Base-by-base conservation (phyloP, 306 rosid species). In the Dalbergia cultrata region DNA sequence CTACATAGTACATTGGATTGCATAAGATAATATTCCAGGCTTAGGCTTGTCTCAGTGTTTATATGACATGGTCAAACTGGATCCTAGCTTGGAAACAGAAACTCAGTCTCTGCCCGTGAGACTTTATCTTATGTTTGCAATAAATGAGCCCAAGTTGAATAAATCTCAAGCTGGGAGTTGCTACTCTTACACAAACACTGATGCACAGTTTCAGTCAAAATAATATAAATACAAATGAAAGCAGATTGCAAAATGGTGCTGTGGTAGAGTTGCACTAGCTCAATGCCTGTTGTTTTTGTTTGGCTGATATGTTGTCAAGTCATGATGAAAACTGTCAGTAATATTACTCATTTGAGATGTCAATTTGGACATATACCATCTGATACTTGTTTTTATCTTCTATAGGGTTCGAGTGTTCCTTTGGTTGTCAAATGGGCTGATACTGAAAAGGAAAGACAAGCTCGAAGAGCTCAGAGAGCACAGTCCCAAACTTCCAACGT, bases 361-460 rank as follows among this genome's bases (percentile, higher is more conserved):
- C 37, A 45, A 50, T 83, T 69, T 72, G 26, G 21, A 50, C 22
- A 72, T 76, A 18, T 13, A 39, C 67, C 5, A 83, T 52, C 77
- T 87, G 76, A 87, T 80, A 68, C 31, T 61, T 71, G 31, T 79
- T 77, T 77, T 85, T 67, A 59, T 77, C 26, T 50, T 57, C 79
- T 66, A 61, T 73, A 96, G 99, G 98, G 97, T 85, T 93, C 98
- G 26, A 93, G 93, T 84, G 99, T 92, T 85, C 98, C 99, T 58
- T 89, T 96, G 92, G 97, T 96, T 81, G 99, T 96, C 84, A 96
- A 96, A 84, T 96, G 99, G 99, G 99, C 99, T 52, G 99, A 96
- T 82, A 96, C 99, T 41, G 98, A 96, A 79, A 96, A 96, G 87
- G 99, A 96, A 90, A 92, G 97, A 81, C 97, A 88, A 89, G 99